Base-by-base conservation (phyloP, 208 protist species). In the Trypanosoma rangeli region DNA sequence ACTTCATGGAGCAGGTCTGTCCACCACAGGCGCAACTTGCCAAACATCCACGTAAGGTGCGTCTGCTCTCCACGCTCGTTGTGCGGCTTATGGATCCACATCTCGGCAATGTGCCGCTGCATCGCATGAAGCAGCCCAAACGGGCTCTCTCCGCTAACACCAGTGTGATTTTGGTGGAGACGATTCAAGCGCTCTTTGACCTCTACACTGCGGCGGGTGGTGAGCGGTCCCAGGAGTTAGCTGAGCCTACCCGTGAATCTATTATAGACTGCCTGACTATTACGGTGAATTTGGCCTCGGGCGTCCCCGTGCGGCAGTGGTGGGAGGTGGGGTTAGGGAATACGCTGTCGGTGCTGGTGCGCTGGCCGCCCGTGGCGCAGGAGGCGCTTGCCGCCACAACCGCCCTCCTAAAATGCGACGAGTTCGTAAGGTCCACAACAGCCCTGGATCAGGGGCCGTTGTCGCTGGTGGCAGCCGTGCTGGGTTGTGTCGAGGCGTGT, bases 181-280 rank as follows among this genome's bases (percentile, higher is more conserved):
- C 78, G 12, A 89, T 75, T 31, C 60, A 84, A 35, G 72, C 74
- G 7, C 76, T 93, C 9, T 93, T 83, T 74, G 67, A 74, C 33
- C 80, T 79, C 66, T 93, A 87, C 64, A 78, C 80, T 48, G 64
- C 78, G 9, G 60, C 82, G 35, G 81, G 82, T n/a, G 76, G 81
- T 24, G 84, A 74, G 22, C 28, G 50, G 13, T 72, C 75, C 29
- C 67, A 66, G 22, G 46, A 46, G 3, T 68, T 77, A 24, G 68
- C 76, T 13, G 64, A 73, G 3, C 69, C 65, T 63, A 66, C 78
- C 12, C 77, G 83, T 59, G 54, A 54, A 54, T 55, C 55, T 31
- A 73, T 88, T 31, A 64, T 80, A 54, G 74, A 73, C 29, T 80
- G 78, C 24, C 61, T 92, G 5, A 54, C 33, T 13, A 59, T 84